These are phyloP conservation scores for Triticum urartu DNA, from an alignment of 176 grass and related monocot species.

Conservation along the genomic window DNA sequence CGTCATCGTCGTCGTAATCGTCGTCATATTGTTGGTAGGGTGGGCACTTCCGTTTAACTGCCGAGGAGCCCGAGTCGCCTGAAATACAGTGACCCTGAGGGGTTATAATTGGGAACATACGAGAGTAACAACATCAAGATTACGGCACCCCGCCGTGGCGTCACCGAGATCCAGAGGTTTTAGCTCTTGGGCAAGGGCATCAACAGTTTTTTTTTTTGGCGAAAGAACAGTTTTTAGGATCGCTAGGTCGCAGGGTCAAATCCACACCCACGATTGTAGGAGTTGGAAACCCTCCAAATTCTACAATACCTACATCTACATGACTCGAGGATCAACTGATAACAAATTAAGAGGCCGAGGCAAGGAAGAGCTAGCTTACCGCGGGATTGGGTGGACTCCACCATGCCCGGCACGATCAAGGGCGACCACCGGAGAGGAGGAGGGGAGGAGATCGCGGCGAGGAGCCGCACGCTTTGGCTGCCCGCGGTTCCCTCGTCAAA, in stretches of 20 bases:
- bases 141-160: neutral
- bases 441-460: neutral
- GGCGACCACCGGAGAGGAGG: neutral
- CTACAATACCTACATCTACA: neutral
- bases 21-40: neutral
- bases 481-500: neutral
- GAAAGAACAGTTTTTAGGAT: neutral
- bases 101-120: neutral
- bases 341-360: neutral
- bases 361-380: neutral
- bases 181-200: neutral
- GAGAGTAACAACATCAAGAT: neutral
- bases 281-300: neutral
- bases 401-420: neutral
- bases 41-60: neutral
- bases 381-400: neutral
- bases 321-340: neutral
- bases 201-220: neutral
- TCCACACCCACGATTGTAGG: neutral
- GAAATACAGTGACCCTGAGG: neutral
- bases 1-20: neutral
- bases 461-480: too few species aligned
- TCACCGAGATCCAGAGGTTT: neutral
- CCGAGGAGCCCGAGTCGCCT: neutral
- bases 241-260: neutral